These are phyloP conservation scores for Cladorrhinum samala DNA, from an alignment of 495 filamentous ascomycete species.

Conservation along the genomic window DNA sequence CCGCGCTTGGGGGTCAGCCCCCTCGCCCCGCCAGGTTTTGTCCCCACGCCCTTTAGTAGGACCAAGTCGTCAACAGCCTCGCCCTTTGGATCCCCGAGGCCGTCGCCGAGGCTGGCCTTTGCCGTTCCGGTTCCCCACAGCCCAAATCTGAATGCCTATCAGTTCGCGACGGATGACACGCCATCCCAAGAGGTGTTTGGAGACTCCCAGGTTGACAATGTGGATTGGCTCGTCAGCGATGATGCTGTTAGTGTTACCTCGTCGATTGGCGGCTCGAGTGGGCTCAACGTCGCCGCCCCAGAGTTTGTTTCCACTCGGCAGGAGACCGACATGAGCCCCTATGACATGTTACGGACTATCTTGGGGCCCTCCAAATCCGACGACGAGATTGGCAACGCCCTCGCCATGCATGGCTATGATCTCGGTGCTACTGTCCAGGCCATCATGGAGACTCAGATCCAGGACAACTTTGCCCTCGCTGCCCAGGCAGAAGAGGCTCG, in stretches of 20 bases:
- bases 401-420: constrained; percentile 88
- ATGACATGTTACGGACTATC: constrained; percentile 95
- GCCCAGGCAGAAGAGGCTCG: constrained; percentile 44
- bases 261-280: constrained; percentile 55
- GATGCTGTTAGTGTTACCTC: constrained; percentile 77
- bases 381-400: constrained; percentile 84
- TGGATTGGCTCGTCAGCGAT: constrained; percentile 94
- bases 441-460: constrained; percentile 62
- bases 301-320: constrained; percentile 63
- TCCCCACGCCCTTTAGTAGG: constrained; percentile 66
- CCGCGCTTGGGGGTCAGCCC: constrained; percentile 73
- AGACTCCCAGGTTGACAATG: constrained; percentile 85
- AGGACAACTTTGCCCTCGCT: constrained; percentile 35
- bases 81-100: constrained; percentile 89
- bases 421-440: constrained; percentile 81
- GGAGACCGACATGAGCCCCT: constrained; percentile 88
- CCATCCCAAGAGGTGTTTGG: constrained; percentile 81
- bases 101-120: constrained; percentile 86
- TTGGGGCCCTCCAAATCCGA: constrained; percentile 82
- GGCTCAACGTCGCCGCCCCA: constrained; percentile 67
- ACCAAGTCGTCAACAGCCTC: constrained; percentile 71
- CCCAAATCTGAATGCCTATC: constrained; percentile 87
- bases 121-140: constrained; percentile 90
- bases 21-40: constrained; percentile 74
- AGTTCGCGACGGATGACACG: constrained; percentile 68